Base-by-base conservation (phyloP, 1,139 yeast species). In the Yamadazyma diospyri region DNA sequence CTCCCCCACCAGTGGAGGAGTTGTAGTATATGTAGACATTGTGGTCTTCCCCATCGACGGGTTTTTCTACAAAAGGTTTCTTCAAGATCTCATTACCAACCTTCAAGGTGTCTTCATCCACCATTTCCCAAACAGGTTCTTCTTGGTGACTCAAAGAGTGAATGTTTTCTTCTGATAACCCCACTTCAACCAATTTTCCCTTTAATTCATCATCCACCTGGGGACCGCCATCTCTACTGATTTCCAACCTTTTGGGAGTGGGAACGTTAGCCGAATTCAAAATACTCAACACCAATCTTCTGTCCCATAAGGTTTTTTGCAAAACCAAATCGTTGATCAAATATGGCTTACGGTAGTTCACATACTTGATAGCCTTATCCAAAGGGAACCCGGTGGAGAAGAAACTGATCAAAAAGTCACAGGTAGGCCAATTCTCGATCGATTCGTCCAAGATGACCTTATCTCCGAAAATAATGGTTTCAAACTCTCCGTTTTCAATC, bases 1-100 rank as follows among this genome's bases (percentile, higher is more conserved):
- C 99, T 43, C 99, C 99, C 35, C 98, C 99, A 33, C 99, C 99
- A 35, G 85, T 81, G 36, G 82, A 75, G 37, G 77, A 75, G 25
- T 94, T 84, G 55, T 92, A 92, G 59, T 94, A 94, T 29, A 94
- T 92, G 56, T 83, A 87, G 28, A 94, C 92, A 55, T 94, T 94
- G 60, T 94, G 99, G 57, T 94, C 96, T 60, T 94, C 99, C 29
- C 99, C 99, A 59, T 94, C 97, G 6, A 92, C 98, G 1, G 99
- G 99, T 50, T 94, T 94, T 57, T 94, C 99, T 19, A 94, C 98
- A 67, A 80, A 94, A 6, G 99, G 99, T 52, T 94, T 94, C 28
- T 67, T 69, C 60, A 94, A 63, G 10, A 67, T 63, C 46, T 76
- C 58, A 3, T 95, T 96, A 43, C 84, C 77, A 16, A 92, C 92